Conservation (phyloP, 306 rosid genomes). For the Rubus parviflorus region DNA sequence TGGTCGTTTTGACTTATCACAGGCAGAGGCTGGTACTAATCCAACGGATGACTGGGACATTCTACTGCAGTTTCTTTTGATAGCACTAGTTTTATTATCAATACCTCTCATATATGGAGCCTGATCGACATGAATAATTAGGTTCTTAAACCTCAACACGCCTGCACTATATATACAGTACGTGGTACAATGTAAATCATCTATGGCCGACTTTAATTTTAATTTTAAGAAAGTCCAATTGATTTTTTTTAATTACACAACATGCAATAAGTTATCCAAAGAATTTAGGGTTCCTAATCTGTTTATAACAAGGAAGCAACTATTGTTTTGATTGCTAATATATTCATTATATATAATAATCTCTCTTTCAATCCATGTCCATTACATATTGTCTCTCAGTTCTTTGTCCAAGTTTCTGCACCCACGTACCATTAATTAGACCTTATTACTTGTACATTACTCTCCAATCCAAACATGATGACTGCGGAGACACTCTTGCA, state of each 20-base stretch:
- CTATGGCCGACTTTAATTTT: no score
- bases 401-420: not conserved
- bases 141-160: no score
- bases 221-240: no score
- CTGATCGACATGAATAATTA: no score
- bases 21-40: not conserved
- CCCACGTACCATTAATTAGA: no score
- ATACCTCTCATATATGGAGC: not conserved
- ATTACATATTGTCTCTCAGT: not conserved
- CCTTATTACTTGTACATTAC: no score
- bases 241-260: no score
- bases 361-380: not conserved
- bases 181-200: not conserved
- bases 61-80: not conserved
- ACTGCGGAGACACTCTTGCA: slow-evolving; percentile 54
- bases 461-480: slow-evolving; percentile 37
- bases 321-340: not conserved
- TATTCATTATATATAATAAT: not conserved
- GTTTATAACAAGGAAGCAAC: not conserved
- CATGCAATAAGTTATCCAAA: no score
- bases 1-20: not conserved
- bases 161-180: not conserved
- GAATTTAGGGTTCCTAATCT: not conserved
- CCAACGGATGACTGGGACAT: no score
- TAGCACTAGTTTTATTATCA: not conserved